These are phyloP conservation scores for Avena insularis DNA, from an alignment of 176 grass and related monocot genomes.

Conservation along the genomic window DNA sequence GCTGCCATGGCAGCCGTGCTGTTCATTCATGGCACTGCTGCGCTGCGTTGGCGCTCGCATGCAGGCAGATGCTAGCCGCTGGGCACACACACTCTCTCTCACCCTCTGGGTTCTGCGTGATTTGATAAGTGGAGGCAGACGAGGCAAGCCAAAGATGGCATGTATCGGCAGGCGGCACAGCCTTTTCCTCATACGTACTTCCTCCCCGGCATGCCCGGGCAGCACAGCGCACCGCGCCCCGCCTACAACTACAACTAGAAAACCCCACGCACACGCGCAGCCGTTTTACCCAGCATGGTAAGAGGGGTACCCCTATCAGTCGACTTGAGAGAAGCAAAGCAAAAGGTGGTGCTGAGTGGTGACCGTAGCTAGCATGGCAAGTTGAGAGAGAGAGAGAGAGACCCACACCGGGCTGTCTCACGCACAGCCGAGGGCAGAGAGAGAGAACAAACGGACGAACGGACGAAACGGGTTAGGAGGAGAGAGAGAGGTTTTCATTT, in stretches of 20 bases:
- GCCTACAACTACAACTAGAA: neutral
- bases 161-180: neutral
- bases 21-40: constrained; percentile 54
- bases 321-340: neutral
- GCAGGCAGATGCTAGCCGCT: neutral
- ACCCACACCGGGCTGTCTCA: constrained; percentile 12
- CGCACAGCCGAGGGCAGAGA: neutral
- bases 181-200: constrained; percentile 29
- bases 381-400: neutral
- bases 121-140: constrained; percentile 56
- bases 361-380: constrained; percentile 21
- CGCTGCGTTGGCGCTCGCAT: neutral
- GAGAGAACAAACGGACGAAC: neutral
- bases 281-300: constrained; percentile 15
- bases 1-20: constrained; percentile 41
- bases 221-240: neutral
- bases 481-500: constrained; percentile 32
- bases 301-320: neutral
- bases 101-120: constrained; percentile 15
- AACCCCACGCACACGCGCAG: constrained; percentile 6
- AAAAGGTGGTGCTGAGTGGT: constrained; percentile 28
- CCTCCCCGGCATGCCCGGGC: neutral
- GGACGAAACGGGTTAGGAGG: neutral
- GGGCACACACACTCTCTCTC: neutral
- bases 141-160: constrained; percentile 54